These are phyloP conservation scores for Skeletonema tropicum DNA, from an alignment of 108 stramenopile species.

Conservation along the genomic window DNA sequence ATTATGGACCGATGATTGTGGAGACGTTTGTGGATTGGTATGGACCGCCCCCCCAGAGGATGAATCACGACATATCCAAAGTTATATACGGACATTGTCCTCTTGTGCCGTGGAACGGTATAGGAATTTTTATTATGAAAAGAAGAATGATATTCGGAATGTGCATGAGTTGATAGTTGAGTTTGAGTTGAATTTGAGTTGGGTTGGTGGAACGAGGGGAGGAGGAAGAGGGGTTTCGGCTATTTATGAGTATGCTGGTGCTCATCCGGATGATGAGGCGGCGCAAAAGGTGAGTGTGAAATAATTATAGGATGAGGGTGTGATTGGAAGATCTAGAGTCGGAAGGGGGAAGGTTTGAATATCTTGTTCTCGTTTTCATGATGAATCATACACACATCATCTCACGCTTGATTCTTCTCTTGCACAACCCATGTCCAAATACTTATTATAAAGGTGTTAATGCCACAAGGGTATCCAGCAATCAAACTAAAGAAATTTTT, in stretches of 20 bases:
- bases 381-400: neutral
- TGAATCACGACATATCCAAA: constrained; percentile 29
- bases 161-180: constrained; percentile 40
- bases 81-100: constrained; percentile 29
- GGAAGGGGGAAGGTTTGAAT: too few species aligned
- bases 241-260: constrained; percentile 34
- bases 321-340: too few species aligned
- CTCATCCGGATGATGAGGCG: constrained; percentile 37
- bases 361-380: neutral
- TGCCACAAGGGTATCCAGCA: constrained; percentile 35
- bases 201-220: constrained; percentile 13
- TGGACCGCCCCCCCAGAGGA: constrained; percentile 28
- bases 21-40: constrained; percentile 36
- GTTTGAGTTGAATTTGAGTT: constrained; percentile 36
- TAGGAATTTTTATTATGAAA: constrained; percentile 2
- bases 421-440: neutral
- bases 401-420: neutral
- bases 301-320: too few species aligned
- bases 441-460: constrained; percentile 1
- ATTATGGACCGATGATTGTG: constrained; percentile 25
- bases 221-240: constrained; percentile 11
- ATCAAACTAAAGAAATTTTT: constrained; percentile 51
- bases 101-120: constrained; percentile 23
- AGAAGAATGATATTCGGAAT: constrained; percentile 4
- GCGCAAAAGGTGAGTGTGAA: constrained; percentile 12